Conservation (phyloP, 352 stramenopile species). For the Aphanomyces cochlioides region DNA sequence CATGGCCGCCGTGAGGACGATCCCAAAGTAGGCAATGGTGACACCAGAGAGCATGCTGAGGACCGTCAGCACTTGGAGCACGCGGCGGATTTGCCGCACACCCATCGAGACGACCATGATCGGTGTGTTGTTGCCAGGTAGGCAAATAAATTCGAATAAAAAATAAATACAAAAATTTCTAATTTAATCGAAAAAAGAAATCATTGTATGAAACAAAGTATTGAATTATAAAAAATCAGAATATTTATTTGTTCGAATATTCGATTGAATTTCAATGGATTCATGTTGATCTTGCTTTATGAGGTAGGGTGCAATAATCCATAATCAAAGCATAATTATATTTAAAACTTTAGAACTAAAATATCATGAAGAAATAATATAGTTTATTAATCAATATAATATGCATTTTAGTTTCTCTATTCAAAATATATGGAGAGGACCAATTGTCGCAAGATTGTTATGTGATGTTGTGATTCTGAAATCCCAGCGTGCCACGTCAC, state of each 20-base stretch:
- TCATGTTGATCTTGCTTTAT: neutral
- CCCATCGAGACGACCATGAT: slow-evolving; percentile 9
- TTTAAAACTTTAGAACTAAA: too few species aligned
- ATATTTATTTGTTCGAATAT: neutral
- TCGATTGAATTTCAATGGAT: slow-evolving; percentile 1
- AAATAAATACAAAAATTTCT: neutral
- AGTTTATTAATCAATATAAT: too few species aligned
- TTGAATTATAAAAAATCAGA: neutral
- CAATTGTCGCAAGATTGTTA: too few species aligned
- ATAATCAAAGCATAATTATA: too few species aligned
- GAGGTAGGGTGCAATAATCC: too few species aligned
- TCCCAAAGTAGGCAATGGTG: slow-evolving; percentile 19
- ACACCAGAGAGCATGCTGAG: slow-evolving; percentile 7
- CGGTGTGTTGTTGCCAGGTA: neutral
- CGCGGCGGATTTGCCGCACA: slow-evolving; percentile 4
- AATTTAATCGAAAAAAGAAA: too few species aligned
- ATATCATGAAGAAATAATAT: too few species aligned
- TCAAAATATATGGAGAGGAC: too few species aligned
- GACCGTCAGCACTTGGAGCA: slow-evolving; percentile 13
- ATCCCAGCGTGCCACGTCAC: too few species aligned
- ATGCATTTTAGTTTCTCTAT: too few species aligned
- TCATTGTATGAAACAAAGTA: too few species aligned
- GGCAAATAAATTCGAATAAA: neutral
- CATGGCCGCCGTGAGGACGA: slow-evolving; percentile 3
- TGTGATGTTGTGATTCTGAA: too few species aligned